These are phyloP conservation scores for Delonix regia DNA, from an alignment of 306 rosid genomes.

Conservation along the genomic window DNA sequence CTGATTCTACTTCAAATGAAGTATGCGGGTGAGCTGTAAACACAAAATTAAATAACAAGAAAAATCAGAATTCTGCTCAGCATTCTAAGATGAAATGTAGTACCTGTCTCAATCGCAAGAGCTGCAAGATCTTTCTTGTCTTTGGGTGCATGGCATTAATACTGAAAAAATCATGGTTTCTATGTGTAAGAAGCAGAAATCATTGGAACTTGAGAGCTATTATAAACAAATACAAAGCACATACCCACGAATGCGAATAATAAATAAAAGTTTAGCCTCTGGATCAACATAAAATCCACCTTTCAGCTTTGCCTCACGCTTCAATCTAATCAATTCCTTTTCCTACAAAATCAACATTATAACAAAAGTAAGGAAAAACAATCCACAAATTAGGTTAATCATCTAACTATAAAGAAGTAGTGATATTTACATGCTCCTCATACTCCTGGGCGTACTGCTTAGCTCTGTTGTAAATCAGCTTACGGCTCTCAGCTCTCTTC, in stretches of 20 bases:
- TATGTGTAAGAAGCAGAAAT: background rate
- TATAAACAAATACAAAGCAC: background rate
- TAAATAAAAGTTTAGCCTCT: constrained; percentile 83
- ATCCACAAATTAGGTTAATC: background rate
- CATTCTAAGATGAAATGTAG: background rate
- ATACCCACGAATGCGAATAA: constrained; percentile 85
- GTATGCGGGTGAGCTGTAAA: background rate
- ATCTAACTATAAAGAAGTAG: background rate
- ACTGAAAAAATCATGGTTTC: constrained; percentile 47
- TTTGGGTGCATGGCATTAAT: constrained; percentile 91
- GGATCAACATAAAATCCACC: constrained; percentile 97
- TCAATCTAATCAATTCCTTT: constrained; percentile 62
- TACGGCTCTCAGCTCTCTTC: constrained; percentile 70
- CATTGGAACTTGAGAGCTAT: background rate
- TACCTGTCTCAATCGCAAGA: constrained; percentile 90
- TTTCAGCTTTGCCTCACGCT: constrained; percentile 87
- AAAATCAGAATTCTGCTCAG: background rate
- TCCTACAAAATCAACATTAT: constrained; percentile 41
- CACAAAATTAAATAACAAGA: background rate
- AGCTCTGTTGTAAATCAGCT: constrained; percentile 68
- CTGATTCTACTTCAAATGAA: background rate
- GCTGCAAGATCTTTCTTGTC: constrained; percentile 76
- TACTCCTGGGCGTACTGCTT: constrained; percentile 67
- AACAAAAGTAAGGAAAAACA: background rate
- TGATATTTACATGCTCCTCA: constrained; percentile 53